Evolutionary conservation across 2,329 filamentous ascomycete genomes (phyloP), one percentile per base, ranked within the genome.

Genomic region (Penicillium corylophilum): DNA sequence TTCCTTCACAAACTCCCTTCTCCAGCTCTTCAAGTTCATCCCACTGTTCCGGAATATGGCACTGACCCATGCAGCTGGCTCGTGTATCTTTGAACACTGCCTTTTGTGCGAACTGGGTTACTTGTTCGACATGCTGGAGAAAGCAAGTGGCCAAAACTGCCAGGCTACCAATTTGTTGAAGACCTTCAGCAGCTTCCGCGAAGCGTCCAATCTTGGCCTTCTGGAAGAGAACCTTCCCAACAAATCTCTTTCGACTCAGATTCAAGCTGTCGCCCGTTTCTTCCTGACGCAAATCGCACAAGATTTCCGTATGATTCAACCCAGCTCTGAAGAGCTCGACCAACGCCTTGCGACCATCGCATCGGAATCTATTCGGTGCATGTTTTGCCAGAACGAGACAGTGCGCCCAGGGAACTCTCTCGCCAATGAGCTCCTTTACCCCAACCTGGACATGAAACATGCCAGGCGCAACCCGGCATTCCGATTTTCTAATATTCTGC

Each of bases 51-150:
- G 93, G 43, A 99, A 99, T 65, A 74, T 95, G 46, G 89, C 94
- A 9, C 79, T 99, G 1, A 86, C 92, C 53, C 94, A 99, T 69
- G 88, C 92, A 1, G 90, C 94, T 1, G 90, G 89, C 8, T 83
- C 87, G 13, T 99, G 94, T 67, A 78, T 91, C 2, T 85, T 84
- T 60, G 91, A 95, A 49, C 82, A 84, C 28, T 99, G 94, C 70
- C 77, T 99, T 38, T 76, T 99, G 1, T 99, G 94, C 71, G 94
- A 99, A 72, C 79, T 99, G 59, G 94, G 94, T 1, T 99, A 94
- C 68, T 77, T 99, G 9, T 95, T 96, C 63, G 95, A 99, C 67
- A 99, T 99, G 94, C 81, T 99, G 22, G 89, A 97, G 64, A 99
- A 97, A 69, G 94, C 94, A 2, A 88, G 88, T 56, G 93, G 92